Conservation (phyloP, 2,329 filamentous ascomycete species). For the Aureobasidium sp. region DNA sequence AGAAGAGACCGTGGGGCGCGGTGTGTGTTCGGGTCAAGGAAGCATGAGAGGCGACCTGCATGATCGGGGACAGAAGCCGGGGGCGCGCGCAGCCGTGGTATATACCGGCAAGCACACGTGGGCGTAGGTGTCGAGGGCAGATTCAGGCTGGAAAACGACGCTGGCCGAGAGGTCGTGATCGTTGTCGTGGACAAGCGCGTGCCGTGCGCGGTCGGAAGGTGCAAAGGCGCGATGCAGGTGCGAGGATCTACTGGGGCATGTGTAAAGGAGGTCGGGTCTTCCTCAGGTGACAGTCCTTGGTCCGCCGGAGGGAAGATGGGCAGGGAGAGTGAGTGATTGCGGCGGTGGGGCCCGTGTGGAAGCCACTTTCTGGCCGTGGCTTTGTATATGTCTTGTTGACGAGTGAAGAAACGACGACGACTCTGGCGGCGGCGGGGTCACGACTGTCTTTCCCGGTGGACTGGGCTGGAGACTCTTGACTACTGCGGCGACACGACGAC, state of each 20-base stretch:
- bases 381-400: slow-evolving; percentile 1
- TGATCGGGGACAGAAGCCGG: slow-evolving; percentile 12
- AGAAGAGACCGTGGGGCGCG: slow-evolving; percentile 25
- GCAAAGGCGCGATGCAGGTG: not conserved
- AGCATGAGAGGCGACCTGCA: slow-evolving; percentile 27
- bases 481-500: not conserved
- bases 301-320: not conserved
- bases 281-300: not conserved
- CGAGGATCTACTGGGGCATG: slow-evolving; percentile 1
- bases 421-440: not conserved
- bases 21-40: slow-evolving; percentile 25
- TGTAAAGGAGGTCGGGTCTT: not conserved
- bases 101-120: slow-evolving; percentile 4
- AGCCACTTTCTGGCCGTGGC: slow-evolving; percentile 10
- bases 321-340: slow-evolving; percentile 3
- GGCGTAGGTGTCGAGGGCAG: not conserved
- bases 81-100: not conserved
- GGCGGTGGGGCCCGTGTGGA: slow-evolving; percentile 5
- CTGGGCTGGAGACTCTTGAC: not conserved
- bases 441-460: not conserved
- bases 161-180: not conserved
- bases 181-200: slow-evolving; percentile 3
- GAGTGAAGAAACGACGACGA: slow-evolving; percentile 3
- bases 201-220: slow-evolving; percentile 2
- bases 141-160: not conserved